Evolutionary conservation across 1,284 basidiomycete genomes (phyloP).

Genomic region (Sphaerobolus stellatus): DNA sequence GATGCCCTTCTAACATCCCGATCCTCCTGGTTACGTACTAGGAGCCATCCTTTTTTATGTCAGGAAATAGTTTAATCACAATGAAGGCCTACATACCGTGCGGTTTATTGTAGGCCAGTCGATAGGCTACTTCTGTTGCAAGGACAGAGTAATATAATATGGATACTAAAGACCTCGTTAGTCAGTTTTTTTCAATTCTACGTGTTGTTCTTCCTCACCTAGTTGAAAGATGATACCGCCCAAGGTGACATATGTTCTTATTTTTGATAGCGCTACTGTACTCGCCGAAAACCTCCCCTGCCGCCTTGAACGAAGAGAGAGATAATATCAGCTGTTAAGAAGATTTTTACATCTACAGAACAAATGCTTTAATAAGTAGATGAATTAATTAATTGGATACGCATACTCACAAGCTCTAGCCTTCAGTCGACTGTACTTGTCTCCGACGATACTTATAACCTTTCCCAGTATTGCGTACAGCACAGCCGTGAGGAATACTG

Average conservation of each 20-base stretch:
- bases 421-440: slow-evolving; percentile 47
- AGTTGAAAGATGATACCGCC: slow-evolving; percentile 57
- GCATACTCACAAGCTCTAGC: slow-evolving; percentile 19
- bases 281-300: slow-evolving; percentile 53
- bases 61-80: no score
- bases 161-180: background rate
- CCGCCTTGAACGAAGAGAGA: slow-evolving; percentile 54
- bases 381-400: background rate
- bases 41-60: no score
- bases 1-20: background rate
- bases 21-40: background rate
- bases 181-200: background rate
- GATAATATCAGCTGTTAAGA: slow-evolving; percentile 37
- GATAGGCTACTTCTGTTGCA: slow-evolving; percentile 2
- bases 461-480: slow-evolving; percentile 56
- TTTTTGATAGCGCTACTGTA: slow-evolving; percentile 33
- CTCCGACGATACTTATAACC: slow-evolving; percentile 44
- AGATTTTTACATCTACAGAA: background rate
- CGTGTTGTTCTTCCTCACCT: slow-evolving; percentile 35
- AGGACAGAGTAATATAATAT: background rate
- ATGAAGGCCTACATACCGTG: no score
- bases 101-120: background rate
- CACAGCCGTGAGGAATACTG: slow-evolving; percentile 54
- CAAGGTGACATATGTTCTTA: slow-evolving; percentile 48
- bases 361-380: background rate